Conservation (phyloP, 2,329 filamentous ascomycete species). For the Aspergillus uvarum region DNA sequence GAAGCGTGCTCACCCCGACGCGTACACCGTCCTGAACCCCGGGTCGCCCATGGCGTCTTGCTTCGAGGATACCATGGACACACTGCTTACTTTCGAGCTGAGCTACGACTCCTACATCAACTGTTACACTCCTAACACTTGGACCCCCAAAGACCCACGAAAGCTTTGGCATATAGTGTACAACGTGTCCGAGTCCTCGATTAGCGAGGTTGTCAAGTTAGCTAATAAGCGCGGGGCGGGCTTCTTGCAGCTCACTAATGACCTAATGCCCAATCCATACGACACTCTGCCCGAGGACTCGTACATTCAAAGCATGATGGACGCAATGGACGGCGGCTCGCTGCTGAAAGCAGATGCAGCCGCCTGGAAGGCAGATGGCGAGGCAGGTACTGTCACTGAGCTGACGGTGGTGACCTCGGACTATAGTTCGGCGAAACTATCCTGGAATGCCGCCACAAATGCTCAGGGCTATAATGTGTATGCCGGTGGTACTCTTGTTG, state of each 20-base stretch:
- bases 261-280: constrained; percentile 19
- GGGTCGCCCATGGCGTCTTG: constrained; percentile 24
- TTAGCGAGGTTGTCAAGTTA: constrained; percentile 10
- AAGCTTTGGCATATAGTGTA: constrained; percentile 38
- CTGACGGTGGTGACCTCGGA: constrained; percentile 12
- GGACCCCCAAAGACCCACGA: constrained; percentile 28
- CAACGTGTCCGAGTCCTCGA: constrained; percentile 21
- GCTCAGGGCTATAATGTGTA: constrained; percentile 16
- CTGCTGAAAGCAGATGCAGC: constrained; percentile 5
- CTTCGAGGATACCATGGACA: constrained; percentile 35
- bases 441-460: constrained; percentile 15
- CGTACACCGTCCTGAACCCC: constrained; percentile 19
- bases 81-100: constrained; percentile 32
- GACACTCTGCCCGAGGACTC: constrained; percentile 19
- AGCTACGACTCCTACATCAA: constrained; percentile 27
- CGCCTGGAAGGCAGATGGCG: constrained; percentile 6
- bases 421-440: constrained; percentile 17
- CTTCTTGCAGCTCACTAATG: constrained; percentile 19
- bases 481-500: constrained; percentile 5
- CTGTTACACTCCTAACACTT: constrained; percentile 25
- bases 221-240: constrained; percentile 11
- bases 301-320: constrained; percentile 19
- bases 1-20: constrained; percentile 17
- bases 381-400: background rate
- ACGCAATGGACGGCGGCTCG: constrained; percentile 13